Percentiles rank a stretch among this genome's conserved stretches.
These are phyloP conservation scores for Fusarium proliferatum DNA, from an alignment of 2,329 filamentous ascomycete species.

Conservation along the genomic window DNA sequence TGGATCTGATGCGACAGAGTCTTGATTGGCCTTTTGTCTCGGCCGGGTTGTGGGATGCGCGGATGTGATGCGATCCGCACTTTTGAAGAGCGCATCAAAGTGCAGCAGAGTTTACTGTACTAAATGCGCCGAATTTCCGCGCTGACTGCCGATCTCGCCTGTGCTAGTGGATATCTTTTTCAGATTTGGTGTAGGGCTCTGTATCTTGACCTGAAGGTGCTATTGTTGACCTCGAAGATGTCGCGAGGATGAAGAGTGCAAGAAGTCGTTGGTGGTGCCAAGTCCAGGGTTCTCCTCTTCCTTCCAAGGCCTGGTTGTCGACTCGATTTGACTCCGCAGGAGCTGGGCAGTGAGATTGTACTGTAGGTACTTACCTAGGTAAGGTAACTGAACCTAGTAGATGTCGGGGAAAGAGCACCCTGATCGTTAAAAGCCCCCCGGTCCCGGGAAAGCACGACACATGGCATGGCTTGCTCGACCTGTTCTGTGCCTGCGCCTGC, in stretches of 20 bases:
- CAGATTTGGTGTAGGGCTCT: constrained; percentile 15
- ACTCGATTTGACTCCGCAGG: constrained; percentile 9
- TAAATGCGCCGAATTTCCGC: constrained; percentile 34
- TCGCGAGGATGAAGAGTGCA: neutral
- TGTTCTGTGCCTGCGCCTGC: constrained; percentile 20
- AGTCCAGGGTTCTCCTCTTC: constrained; percentile 25
- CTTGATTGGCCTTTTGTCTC: constrained; percentile 31
- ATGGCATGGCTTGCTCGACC: constrained; percentile 36
- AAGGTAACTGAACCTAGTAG: neutral
- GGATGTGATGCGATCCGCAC: constrained; percentile 42
- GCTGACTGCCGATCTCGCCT: constrained; percentile 34
- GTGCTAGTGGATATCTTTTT: constrained; percentile 12
- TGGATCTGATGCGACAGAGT: constrained; percentile 40
- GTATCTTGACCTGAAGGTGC: neutral
- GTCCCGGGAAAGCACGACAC: constrained; percentile 29
- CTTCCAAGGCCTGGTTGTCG: constrained; percentile 10
- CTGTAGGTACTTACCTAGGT: neutral
- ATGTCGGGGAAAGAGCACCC: constrained; percentile 27
- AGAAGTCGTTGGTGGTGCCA: constrained; percentile 21
- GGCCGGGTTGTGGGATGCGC: constrained; percentile 25
- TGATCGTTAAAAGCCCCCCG: constrained; percentile 19
- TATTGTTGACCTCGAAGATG: neutral
- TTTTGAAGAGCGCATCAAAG: constrained; percentile 30
- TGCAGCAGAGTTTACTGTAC: constrained; percentile 9
- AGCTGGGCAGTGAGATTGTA: neutral